Base-by-base conservation (phyloP, 176 grass and related monocot species). In the Carex littledalei region DNA sequence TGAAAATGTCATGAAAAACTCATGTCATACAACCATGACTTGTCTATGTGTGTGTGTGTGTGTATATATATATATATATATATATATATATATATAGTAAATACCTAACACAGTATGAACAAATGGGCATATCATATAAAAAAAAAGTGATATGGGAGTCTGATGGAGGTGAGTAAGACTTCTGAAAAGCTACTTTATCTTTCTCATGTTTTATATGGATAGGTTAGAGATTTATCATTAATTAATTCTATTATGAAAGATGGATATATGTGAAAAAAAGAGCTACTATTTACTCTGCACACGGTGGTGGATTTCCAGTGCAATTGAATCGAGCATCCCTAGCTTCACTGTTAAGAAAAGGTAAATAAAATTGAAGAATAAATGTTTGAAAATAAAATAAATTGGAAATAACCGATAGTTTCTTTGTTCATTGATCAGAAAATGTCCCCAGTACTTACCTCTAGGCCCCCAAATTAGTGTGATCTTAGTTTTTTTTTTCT, bases 221-320 rank as follows among this genome's bases (percentile, higher is more conserved):
- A 53, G 10, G 21, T 54, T 12, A 76, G 45, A 76, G 15, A 16
- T 26, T 53, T n/a, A 75, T 24, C 20, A 73, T 73, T 37, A 34
- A 73, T 73, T 37, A 34, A 15, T 67, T 45, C 0, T n/a, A 20
- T 0, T 6, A 80, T 8, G 22, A 59, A 61, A 81, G 1, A 12
- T 32, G 7, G 14, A 37, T 69, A 18, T 41, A 63, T 81, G 2
- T 81, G 6, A 43, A 37, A 85, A 22, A 3, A 49, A 85, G 29
- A 62, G 0, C 3, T 9, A 67, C 5, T 57, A 32, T 16, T 35
- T 86, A 89, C 88, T 35, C 88, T 58, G 88, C 39, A 53, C 88
- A 89, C 8, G 84, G 84, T 60, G 88, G 88, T 82, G 68, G 84
- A 86, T 52, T 29, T 65, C 60, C 67, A 20, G 81, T 5, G 70